Conservation (phyloP, 768 basidiomycete genomes). For the Leccinum arenicola region DNA sequence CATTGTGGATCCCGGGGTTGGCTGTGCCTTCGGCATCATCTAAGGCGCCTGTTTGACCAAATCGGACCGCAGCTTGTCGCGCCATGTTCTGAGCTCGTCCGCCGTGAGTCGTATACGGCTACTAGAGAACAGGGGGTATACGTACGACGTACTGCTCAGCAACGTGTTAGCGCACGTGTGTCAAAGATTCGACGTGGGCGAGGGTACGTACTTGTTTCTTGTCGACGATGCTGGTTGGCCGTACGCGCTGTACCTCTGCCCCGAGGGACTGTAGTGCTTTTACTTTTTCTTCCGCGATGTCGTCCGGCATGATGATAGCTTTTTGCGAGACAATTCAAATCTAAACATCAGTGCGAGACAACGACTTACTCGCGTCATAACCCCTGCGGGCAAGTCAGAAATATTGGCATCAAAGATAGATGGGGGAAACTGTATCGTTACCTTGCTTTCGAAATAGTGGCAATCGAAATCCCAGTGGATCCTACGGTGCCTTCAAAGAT, state of each 20-base stretch:
- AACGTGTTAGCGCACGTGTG: background rate
- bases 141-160: conserved; percentile 60
- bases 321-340: background rate
- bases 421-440: conserved; percentile 28
- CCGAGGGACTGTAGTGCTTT: conserved; percentile 80
- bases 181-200: background rate
- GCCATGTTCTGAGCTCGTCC: conserved; percentile 72
- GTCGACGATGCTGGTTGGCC: conserved; percentile 96
- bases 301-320: conserved; percentile 91
- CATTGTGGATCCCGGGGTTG: conserved; percentile 8
- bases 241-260: conserved; percentile 83
- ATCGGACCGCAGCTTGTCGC: conserved; percentile 69
- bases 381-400: conserved; percentile 48
- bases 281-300: conserved; percentile 89
- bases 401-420: background rate
- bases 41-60: conserved; percentile 46
- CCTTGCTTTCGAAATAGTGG: conserved; percentile 88
- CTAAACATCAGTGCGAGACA: too few relatives aligned
- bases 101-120: background rate
- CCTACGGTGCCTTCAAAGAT: conserved; percentile 98
- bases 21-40: conserved; percentile 10
- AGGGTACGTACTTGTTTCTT: conserved; percentile 73
- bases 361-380: conserved; percentile 71
- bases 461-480: conserved; percentile 94
- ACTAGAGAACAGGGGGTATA: conserved; percentile 12